These are phyloP conservation scores for Venturia oleaginea DNA, from an alignment of 2,329 filamentous ascomycete species.

Conservation along the genomic window DNA sequence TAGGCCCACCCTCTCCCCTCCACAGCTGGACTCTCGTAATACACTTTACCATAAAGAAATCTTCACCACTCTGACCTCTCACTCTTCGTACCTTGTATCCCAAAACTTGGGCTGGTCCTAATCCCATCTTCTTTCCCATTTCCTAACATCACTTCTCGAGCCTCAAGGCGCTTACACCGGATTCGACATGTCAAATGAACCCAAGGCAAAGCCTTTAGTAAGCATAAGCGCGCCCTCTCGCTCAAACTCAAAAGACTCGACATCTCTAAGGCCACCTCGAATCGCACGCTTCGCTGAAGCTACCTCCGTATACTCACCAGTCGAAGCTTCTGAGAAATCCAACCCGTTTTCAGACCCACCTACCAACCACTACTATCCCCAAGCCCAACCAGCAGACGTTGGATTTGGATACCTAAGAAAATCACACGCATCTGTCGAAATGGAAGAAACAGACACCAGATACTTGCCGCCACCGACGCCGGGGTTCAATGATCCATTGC, in stretches of 20 bases:
- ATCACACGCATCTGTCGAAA: slow-evolving; percentile 42
- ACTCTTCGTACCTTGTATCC: slow-evolving; percentile 1
- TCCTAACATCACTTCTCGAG: background rate
- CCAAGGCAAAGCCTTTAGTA: slow-evolving; percentile 7
- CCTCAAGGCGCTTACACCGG: background rate
- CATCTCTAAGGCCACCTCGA: slow-evolving; percentile 51
- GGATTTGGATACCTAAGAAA: slow-evolving; percentile 84
- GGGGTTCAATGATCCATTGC: slow-evolving; percentile 55
- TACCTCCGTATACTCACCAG: slow-evolving; percentile 67
- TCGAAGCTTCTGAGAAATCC: slow-evolving; percentile 42
- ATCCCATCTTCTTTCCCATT: background rate
- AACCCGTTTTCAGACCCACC: slow-evolving; percentile 54
- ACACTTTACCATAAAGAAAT: background rate
- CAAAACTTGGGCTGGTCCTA: slow-evolving; percentile 7
- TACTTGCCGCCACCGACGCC: slow-evolving; percentile 50
- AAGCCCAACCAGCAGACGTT: slow-evolving; percentile 72
- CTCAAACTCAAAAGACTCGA: slow-evolving; percentile 4
- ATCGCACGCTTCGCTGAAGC: slow-evolving; percentile 75
- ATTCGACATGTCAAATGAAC: slow-evolving; percentile 7
- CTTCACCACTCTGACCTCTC: background rate
- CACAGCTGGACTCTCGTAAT: slow-evolving; percentile 13
- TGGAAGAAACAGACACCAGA: slow-evolving; percentile 41
- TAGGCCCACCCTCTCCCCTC: background rate
- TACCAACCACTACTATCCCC: slow-evolving; percentile 46
- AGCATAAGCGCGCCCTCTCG: background rate